Base-by-base conservation (phyloP, 371 early-diverging fungal species). In the Fennellomyces sp. region DNA sequence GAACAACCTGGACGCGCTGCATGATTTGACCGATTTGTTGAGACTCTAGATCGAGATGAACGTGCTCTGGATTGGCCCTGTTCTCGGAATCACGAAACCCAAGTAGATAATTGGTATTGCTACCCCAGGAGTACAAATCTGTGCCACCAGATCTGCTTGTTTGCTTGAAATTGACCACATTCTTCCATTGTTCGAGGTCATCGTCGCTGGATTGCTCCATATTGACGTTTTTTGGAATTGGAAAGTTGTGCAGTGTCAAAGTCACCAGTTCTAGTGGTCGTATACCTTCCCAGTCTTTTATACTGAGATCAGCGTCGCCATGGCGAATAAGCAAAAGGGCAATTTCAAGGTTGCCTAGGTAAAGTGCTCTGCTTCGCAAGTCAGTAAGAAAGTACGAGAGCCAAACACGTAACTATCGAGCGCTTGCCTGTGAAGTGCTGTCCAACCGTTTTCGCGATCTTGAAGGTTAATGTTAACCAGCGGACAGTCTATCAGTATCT, bases 121-220 rank as follows among this genome's bases (percentile, higher is more conserved):
- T 69, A 23, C 93, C 93, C 92, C 92, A 93, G 0, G 88, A 87
- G 66, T 89, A 93, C 0, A 91, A 60, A 19, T 88, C 83, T 4
- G 83, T 76, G 23, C 80, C 84, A 2, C 76, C 85, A 36, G 30
- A 25, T 15, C 28, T 26, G 26, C 28, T 12, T 23, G 31, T 8
- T 39, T 39, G 19, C 27, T 13, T 48, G 36, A 12, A 23, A 19
- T 39, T 23, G 10, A 26, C 47, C 33, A n/a, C 31, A 52, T 31
- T 33, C 5, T 45, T 45, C 21, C 59, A 7, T 57, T 10, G 21
- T 47, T 54, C 31, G 33, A 25, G 5, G 41, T n/a, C 25, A 21
- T 30, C 42, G 35, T 47, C 33, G 28, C 51, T 28, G 21, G 4
- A 6, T 17, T 59, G 57, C 6, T 49, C 39, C 33, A 50, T 31